Conservation (phyloP, 441 rosid species). For the Gossypium gossypioides region DNA sequence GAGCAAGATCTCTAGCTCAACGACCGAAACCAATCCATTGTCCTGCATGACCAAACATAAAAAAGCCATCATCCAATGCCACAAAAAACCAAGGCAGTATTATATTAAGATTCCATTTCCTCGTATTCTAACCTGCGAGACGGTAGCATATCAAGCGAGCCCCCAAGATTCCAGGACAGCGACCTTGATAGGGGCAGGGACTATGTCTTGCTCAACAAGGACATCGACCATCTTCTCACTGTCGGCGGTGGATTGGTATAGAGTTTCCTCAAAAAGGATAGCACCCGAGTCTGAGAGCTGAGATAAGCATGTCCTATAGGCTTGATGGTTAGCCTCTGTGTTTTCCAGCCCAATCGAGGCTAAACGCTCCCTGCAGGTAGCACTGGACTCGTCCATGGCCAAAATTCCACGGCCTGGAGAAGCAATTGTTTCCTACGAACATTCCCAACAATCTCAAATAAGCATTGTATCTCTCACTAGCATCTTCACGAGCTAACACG, state of each 20-base stretch:
- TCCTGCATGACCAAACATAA: slow-evolving; percentile 33
- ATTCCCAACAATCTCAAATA: neutral
- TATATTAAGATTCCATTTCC: neutral
- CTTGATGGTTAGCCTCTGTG: slow-evolving; percentile 64
- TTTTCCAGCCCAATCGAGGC: slow-evolving; percentile 76
- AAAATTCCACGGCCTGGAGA: slow-evolving; percentile 54
- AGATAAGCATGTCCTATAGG: slow-evolving; percentile 44
- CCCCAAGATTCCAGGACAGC: slow-evolving; percentile 52
- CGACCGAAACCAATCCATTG: slow-evolving; percentile 76
- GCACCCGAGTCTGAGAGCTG: slow-evolving; percentile 58
- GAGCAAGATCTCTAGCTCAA: slow-evolving; percentile 83
- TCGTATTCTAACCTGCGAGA: slow-evolving; percentile 48
- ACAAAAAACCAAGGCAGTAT: neutral
- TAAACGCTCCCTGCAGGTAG: slow-evolving; percentile 59
- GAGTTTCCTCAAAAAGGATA: slow-evolving; percentile 69
- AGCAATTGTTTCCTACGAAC: slow-evolving; percentile 45
- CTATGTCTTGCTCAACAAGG: slow-evolving; percentile 41
- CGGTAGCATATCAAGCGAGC: slow-evolving; percentile 81
- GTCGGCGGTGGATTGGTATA: slow-evolving; percentile 46
- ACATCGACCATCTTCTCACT: slow-evolving; percentile 53
- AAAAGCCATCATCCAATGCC: neutral
- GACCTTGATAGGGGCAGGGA: slow-evolving; percentile 47
- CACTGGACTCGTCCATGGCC: slow-evolving; percentile 59
- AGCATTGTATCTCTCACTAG: neutral
- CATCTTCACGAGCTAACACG: slow-evolving; percentile 47